Evolutionary conservation across 345 rosid species (phyloP), one percentile per base, ranked within the genome.

Genomic region (Psidium guajava): DNA sequence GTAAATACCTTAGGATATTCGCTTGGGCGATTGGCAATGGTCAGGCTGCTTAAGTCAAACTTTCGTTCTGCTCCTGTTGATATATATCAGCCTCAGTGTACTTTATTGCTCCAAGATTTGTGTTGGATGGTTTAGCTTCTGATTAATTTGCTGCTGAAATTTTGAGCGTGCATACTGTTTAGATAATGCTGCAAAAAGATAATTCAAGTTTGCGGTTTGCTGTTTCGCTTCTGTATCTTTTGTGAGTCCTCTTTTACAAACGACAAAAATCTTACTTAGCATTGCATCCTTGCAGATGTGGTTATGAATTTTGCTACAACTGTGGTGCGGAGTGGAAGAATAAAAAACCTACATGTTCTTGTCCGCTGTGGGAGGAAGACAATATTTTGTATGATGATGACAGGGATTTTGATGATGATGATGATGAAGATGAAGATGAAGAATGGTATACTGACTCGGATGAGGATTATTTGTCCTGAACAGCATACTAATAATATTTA

Each of bases 261-360:
- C 47, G 18, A 18, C 47, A 20, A 69, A 69, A 24, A 52, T 25
- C 54, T 36, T 47, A 82, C 40, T 16, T 36, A 77, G 32, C 52
- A 13, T 75, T 36, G 27, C 73, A 13, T 74, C 50, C 51, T 44
- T 44, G 88, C 88, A 91, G 95, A 82, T 93, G 94, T 27, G 95
- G 94, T 11, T 84, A 84, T 40, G 93, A 94, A 89, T 94, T 94
- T 84, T 94, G 98, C 90, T 94, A 94, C 82, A 92, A 83, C 6
- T 94, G 96, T 73, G 98, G 98, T 52, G 92, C 91, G 8, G 91
- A 86, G 84, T 94, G 93, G 93, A 92, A 87, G 87, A 75, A 91
- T 85, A 92, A 93, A 81, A 90, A 80, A 54, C 82, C 96, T 52
- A 90, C 94, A 15, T 94, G 98, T 85, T 28, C 88, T 1, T 94